These are phyloP conservation scores for Venturia oleaginea DNA, from an alignment of 2,329 filamentous ascomycete species.

Conservation along the genomic window DNA sequence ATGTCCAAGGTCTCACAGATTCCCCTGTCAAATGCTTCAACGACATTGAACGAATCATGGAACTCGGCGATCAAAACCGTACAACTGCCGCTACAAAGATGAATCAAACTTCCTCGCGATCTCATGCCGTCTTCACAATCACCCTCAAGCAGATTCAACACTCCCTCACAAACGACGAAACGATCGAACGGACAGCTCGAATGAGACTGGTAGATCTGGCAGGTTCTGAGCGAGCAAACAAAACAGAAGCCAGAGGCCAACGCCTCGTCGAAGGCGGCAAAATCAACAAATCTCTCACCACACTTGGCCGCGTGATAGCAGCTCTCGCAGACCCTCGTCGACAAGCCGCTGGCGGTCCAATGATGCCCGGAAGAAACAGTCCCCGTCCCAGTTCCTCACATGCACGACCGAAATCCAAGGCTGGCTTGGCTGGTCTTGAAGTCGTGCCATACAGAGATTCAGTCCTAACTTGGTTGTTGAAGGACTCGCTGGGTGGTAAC, in stretches of 20 bases:
- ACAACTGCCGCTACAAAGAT: constrained; percentile 94
- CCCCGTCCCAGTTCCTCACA: constrained; percentile 14
- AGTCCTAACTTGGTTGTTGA: constrained; percentile 74
- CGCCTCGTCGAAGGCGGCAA: constrained; percentile 90
- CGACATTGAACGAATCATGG: constrained; percentile 88
- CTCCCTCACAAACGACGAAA: constrained; percentile 94
- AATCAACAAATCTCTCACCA: constrained; percentile 98
- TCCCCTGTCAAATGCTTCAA: constrained; percentile 78
- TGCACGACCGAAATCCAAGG: constrained; percentile 43
- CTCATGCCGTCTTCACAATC: constrained; percentile 95
- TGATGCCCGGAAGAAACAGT: constrained; percentile 7
- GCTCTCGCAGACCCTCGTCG: constrained; percentile 66
- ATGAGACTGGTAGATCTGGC: constrained; percentile 93
- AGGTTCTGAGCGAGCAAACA: constrained; percentile 88
- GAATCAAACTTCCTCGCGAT: constrained; percentile 96
- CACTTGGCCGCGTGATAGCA: constrained; percentile 88
- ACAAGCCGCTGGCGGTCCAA: constrained; percentile 19
- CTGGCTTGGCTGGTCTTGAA: constrained; percentile 1
- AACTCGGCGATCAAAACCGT: constrained; percentile 72
- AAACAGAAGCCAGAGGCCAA: constrained; percentile 87
- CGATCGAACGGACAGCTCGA: constrained; percentile 84
- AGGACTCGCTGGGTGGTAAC: constrained; percentile 92
- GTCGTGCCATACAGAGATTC: constrained; percentile 86
- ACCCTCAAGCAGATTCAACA: constrained; percentile 98
- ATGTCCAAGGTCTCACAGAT: constrained; percentile 93